A percentile compares a stretch with the other conserved stretches of the same genome.
Evolutionary conservation across 192 early-diverging fungal genomes (phyloP).

Genomic region (Dimargaris xerosporica): DNA sequence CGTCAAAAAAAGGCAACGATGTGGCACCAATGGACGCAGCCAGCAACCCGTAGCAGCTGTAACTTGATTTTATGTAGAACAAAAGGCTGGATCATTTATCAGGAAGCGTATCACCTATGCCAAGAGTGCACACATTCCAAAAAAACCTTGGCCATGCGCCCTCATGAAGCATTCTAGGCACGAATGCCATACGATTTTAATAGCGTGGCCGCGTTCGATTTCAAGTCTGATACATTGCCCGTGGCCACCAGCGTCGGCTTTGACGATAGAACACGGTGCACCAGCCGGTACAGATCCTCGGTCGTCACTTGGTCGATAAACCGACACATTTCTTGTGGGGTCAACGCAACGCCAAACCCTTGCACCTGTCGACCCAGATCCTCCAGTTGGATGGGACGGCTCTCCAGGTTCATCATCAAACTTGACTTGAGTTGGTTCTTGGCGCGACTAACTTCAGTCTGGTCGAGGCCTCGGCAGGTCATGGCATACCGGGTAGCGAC

Average conservation of each 20-base stretch:
- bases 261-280: not conserved
- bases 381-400: slow-evolving; percentile 83
- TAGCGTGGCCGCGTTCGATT: not conserved
- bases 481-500: slow-evolving; percentile 17
- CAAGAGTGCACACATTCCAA: too few species aligned
- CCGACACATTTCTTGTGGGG: slow-evolving; percentile 3
- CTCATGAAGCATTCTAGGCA: too few species aligned
- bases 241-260: not conserved
- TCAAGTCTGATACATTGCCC: not conserved
- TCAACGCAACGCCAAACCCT: not conserved
- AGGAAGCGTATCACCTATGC: too few species aligned
- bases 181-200: not conserved
- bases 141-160: too few species aligned
- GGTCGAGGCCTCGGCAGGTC: slow-evolving; percentile 23
- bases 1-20: too few species aligned
- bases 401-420: slow-evolving; percentile 89
- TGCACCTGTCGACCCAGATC: slow-evolving; percentile 82
- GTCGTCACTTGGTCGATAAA: not conserved
- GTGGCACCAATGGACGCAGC: too few species aligned
- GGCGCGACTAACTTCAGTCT: slow-evolving; percentile 59
- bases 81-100: too few species aligned
- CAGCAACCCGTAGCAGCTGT: too few species aligned
- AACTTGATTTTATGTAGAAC: too few species aligned
- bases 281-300: not conserved
- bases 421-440: slow-evolving; percentile 92